Evolutionary conservation across 371 early-diverging fungal species (phyloP).

Genomic region (Rhizopus sp.): DNA sequence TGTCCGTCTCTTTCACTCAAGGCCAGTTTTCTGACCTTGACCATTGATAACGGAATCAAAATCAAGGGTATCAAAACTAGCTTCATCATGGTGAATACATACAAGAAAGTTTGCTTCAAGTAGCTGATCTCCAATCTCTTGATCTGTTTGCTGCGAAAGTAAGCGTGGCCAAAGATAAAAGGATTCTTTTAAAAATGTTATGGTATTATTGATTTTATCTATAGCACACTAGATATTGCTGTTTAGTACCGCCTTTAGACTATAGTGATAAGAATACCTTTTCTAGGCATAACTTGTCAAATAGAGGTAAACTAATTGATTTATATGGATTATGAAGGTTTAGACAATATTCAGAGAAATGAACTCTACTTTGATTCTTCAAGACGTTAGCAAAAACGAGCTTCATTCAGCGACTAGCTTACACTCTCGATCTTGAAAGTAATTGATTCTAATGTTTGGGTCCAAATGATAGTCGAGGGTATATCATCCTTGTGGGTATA

Average conservation of each 20-base stretch:
- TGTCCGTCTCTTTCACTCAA: conserved; percentile 21
- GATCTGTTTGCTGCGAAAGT: conserved; percentile 17
- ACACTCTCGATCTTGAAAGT: conserved; percentile 20
- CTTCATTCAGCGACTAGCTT: neutral
- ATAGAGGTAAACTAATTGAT: conserved; percentile 14
- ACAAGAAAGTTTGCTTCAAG: conserved; percentile 10
- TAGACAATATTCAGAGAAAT: conserved; percentile 6
- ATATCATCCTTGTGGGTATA: neutral
- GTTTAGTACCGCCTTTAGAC: neutral
- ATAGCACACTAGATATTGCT: conserved; percentile 7
- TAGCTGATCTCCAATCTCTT: conserved; percentile 6
- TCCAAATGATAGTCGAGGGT: conserved; percentile 21
- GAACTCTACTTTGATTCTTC: conserved; percentile 13
- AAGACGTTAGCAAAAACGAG: neutral
- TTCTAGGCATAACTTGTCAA: neutral
- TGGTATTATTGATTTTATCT: conserved; percentile 9
- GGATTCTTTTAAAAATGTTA: conserved; percentile 17
- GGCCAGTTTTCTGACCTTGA: conserved; percentile 25
- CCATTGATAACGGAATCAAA: conserved; percentile 27
- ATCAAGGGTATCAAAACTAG: conserved; percentile 16
- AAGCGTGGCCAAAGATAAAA: conserved; percentile 17
- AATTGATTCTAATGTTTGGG: conserved; percentile 23
- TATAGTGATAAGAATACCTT: conserved; percentile 7
- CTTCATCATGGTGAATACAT: conserved; percentile 2
- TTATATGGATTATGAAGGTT: conserved; percentile 3